Percentiles rank a stretch among this genome's conserved stretches.
phyloP scores from a whole-genome alignment of 1,139 yeast genomes.

The Tardiomyces blankii region DNA sequence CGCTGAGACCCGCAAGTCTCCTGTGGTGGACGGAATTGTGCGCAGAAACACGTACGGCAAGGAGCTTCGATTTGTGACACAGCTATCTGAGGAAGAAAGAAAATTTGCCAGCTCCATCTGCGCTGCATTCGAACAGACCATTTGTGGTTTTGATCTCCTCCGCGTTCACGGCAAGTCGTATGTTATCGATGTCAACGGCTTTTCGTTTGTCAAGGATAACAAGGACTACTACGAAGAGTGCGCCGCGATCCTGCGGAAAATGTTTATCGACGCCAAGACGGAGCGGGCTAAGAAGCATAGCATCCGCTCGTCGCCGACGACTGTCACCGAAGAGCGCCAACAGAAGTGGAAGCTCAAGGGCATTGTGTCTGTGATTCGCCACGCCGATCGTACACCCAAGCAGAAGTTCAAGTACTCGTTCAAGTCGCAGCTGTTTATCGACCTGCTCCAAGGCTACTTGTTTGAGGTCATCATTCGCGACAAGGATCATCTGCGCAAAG shows the following conservation, averaged over 20 bases:
- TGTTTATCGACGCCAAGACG: conserved; percentile 51
- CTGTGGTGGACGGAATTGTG: conserved; percentile 97
- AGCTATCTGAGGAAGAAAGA: conserved; percentile 62
- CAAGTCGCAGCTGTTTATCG: conserved; percentile 75
- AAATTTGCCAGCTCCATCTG: conserved; percentile 72
- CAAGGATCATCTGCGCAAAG: conserved; percentile 74
- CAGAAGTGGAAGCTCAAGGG: conserved; percentile 98
- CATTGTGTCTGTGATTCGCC: conserved; percentile 81
- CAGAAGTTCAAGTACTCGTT: conserved; percentile 96
- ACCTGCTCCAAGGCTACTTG: conserved; percentile 82
- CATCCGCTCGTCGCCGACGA: conserved; percentile 10
- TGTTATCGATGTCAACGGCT: conserved; percentile 97
- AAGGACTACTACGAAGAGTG: conserved; percentile 76
- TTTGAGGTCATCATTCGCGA: conserved; percentile 94
- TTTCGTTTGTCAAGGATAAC: conserved; percentile 94
- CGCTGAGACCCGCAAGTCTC: conserved; percentile 97
- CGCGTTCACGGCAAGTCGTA: conserved; percentile 82
- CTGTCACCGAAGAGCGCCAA: conserved; percentile 54
- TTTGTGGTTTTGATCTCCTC: conserved; percentile 92
- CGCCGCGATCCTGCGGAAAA: conserved; percentile 62
- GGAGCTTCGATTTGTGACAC: conserved; percentile 84
- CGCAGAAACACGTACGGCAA: conserved; percentile 96
- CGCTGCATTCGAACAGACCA: conserved; percentile 77
- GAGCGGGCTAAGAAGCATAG: conserved; percentile 18
- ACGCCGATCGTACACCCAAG: conserved; percentile 98